Conservation (phyloP, 2,329 filamentous ascomycete genomes). For the Diplodia seriata region DNA sequence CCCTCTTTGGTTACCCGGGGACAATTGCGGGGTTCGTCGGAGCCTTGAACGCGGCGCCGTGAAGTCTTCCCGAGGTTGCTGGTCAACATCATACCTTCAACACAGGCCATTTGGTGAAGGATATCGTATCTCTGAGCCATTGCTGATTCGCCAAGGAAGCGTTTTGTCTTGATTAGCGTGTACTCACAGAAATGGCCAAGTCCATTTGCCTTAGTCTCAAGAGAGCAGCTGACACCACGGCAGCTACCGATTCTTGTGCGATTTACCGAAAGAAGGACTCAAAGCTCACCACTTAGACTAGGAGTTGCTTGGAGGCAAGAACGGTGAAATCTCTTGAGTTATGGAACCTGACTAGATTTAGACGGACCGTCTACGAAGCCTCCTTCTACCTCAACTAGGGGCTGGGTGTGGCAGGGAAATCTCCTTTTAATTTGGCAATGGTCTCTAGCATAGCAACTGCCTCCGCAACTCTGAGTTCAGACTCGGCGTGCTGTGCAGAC, state of each 20-base stretch:
- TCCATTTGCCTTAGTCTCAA: neutral
- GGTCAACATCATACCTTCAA: neutral
- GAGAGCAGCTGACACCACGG: neutral
- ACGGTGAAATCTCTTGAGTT: slow-evolving; percentile 29
- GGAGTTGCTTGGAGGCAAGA: neutral
- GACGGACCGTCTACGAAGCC: slow-evolving; percentile 52
- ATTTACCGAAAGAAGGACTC: neutral
- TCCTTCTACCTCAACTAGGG: no score
- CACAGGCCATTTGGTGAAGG: neutral
- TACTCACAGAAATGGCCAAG: neutral
- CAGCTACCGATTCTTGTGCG: neutral
- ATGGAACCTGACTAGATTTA: slow-evolving; percentile 66
- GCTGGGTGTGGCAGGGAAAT: no score
- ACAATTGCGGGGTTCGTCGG: slow-evolving; percentile 26
- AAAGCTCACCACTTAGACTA: neutral
- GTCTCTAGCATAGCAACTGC: no score
- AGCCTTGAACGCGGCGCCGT: slow-evolving; percentile 8
- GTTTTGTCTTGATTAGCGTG: neutral
- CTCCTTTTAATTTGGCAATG: no score
- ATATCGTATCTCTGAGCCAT: neutral
- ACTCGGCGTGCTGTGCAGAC: no score
- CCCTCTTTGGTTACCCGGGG: neutral
- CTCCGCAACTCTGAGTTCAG: no score
- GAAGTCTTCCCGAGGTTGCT: slow-evolving; percentile 18
- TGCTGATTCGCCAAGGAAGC: neutral